Evolutionary conservation across 129 eudicot species (phyloP), one percentile per base, ranked within the genome.

Genomic region (Gnaphalium uliginosum): DNA sequence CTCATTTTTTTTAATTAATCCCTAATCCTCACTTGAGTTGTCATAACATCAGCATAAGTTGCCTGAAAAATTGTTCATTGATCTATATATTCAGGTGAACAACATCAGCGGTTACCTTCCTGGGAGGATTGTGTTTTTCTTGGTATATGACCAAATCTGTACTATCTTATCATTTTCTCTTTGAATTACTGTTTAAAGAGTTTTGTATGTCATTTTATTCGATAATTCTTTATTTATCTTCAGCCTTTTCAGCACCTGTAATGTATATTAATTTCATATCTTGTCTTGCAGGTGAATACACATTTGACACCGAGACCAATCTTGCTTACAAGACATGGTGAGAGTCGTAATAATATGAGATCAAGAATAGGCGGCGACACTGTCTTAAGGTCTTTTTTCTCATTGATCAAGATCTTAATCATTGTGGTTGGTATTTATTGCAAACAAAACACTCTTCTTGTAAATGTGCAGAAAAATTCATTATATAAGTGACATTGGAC

Each of bases 81-180:
- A 0, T 71, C 3, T 50, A 67, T 62, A 19, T 69, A 19, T 51
- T 77, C 85, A 95, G 99, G 99, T 95, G 74, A 91, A 95, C 85
- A 95, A 95, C 76, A 95, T 95, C 66, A 95, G 99, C 48, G 99
- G 99, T 68, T 95, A 91, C 80, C 99, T 95, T 83, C 99, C 97
- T 0, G 99, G 99, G 37, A 83, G 99, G 54, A 95, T 91, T 78
- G 99, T 95, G 37, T 95, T 95, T 78, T 95, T 95, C 90, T 83
- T 95, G 99, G 99, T 95, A 90, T 24, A 92, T 78, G 6, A 23
- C 63, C 66, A 62, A 48, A 32, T 22, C 71, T 33, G 62, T 25
- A 17, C 26, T 19, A 48, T 78, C 41, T 15, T 70, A 58, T 19
- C 18, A 9, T 25, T 59, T 2, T 37, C 4, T 26, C 6, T 50